Evolutionary conservation across 2,329 filamentous ascomycete species (phyloP).

Genomic region (Ophiosphaerella herpotricha): DNA sequence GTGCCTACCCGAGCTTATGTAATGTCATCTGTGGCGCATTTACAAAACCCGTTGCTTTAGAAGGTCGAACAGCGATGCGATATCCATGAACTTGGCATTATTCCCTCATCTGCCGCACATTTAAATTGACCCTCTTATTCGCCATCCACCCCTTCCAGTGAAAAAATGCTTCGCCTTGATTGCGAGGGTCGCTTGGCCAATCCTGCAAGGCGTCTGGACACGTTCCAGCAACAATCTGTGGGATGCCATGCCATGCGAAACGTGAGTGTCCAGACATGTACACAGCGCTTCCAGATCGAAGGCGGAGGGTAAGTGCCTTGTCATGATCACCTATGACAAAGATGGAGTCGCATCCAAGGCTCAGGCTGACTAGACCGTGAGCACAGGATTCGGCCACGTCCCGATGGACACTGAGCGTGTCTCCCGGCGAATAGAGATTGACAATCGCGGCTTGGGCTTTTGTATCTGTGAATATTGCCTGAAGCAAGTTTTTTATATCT

Average conservation of each 20-base stretch:
- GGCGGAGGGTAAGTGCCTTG: constrained; percentile 30
- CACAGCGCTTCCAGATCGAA: constrained; percentile 85
- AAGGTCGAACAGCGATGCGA: neutral
- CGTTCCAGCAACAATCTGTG: constrained; percentile 78
- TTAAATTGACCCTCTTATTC: constrained; percentile 86
- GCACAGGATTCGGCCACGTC: constrained; percentile 88
- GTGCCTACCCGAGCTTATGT: neutral
- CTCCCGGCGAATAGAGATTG: constrained; percentile 88
- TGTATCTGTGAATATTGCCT: constrained; percentile 74
- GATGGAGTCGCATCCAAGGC: constrained; percentile 85
- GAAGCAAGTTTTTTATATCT: constrained; percentile 72
- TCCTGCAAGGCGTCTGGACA: constrained; percentile 75
- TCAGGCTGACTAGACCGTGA: constrained; percentile 80
- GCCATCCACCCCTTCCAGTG: constrained; percentile 87
- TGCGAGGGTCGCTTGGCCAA: constrained; percentile 68
- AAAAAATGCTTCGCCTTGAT: constrained; percentile 55
- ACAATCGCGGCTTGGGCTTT: constrained; percentile 87
- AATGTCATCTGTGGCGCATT: no score
- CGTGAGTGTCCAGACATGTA: constrained; percentile 84
- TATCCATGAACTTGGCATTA: constrained; percentile 1
- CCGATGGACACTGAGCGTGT: constrained; percentile 89
- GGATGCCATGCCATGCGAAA: constrained; percentile 95
- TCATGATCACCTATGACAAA: constrained; percentile 73
- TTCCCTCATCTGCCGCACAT: constrained; percentile 85
- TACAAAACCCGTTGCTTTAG: no score